phyloP scores from a whole-genome alignment of 768 basidiomycete species.

The Holtermanniella nyarrowii region DNA sequence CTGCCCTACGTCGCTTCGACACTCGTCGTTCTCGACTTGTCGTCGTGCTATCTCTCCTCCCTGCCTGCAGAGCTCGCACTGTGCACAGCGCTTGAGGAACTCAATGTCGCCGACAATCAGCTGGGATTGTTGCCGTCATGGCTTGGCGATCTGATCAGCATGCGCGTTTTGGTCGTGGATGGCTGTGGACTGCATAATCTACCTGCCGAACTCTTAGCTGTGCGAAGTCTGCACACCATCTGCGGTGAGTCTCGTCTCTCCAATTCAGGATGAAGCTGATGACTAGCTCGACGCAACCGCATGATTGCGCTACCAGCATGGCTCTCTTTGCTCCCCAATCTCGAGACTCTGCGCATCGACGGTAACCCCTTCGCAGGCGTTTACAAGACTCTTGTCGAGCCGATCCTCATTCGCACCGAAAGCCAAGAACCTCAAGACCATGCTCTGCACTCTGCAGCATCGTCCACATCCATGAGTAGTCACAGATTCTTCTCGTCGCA shows the following conservation, averaged over 20 bases:
- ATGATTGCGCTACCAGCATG: slow-evolving; percentile 84
- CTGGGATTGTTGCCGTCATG: slow-evolving; percentile 85
- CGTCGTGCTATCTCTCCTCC: slow-evolving; percentile 71
- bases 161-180: slow-evolving; percentile 88
- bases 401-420: slow-evolving; percentile 48
- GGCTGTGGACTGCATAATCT: slow-evolving; percentile 67
- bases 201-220: slow-evolving; percentile 60
- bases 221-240: slow-evolving; percentile 69
- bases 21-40: slow-evolving; percentile 86
- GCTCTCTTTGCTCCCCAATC: slow-evolving; percentile 69
- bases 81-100: slow-evolving; percentile 76
- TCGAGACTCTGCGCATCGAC: slow-evolving; percentile 85
- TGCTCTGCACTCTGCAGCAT: not conserved
- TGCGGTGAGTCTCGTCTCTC: slow-evolving; percentile 23
- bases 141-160: slow-evolving; percentile 60
- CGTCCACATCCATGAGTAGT: not conserved
- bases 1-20: slow-evolving; percentile 65
- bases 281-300: slow-evolving; percentile 75
- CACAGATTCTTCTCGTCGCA: not conserved
- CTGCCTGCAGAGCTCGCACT: slow-evolving; percentile 72
- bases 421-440: too few relatives aligned
- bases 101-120: slow-evolving; percentile 86
- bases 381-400: slow-evolving; percentile 81
- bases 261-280: slow-evolving; percentile 3
- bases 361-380: slow-evolving; percentile 91